Base-by-base conservation (phyloP, 148 eudicot species). In the Vaccinium macrocarpon region DNA sequence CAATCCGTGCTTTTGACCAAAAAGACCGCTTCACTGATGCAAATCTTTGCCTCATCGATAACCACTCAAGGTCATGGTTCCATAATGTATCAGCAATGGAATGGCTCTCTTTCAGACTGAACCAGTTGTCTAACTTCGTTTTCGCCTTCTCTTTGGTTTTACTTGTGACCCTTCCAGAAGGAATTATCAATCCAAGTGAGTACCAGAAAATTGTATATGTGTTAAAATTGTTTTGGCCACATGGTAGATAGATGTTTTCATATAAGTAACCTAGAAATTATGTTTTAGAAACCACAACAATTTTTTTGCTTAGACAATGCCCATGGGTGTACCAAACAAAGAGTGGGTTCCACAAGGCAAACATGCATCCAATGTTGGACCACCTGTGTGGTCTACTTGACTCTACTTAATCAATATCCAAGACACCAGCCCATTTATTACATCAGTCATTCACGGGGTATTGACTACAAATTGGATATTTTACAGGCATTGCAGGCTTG, bases 31-130 rank as follows among this genome's bases (percentile, higher is more conserved):
- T 97, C 82, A 90, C 84, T 50, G 78, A 87, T 32, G 86, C 92
- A 80, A 97, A 97, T 84, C 92, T 97, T 15, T 70, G 87, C 55
- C 95, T 97, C 61, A 89, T 97, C 42, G 98, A 97, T 75, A 90
- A 88, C 81, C 90, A 90, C 81, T 93, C 98, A 64, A 95, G 93
- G 85, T 92, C 98, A 25, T 97, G 98, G 98, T 97, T 97, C 88
- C 99, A 95, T 81, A 97, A 95, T 82, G 96, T 94, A 51, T 81
- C 99, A 77, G 98, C 99, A 46, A 97, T 97, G 91, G 99, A 95
- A 84, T 97, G 99, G 99, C 98, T 97, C n/a, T 97, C 95, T 79
- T 97, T 94, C 88, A 93, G 98, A 83, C 87, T 97, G 71, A 97
- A 97, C 89, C 98, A 97, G 86, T 83, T 97, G 83, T 92, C 99